A percentile compares a stretch with the other conserved stretches of the same genome.
Evolutionary conservation across 1,284 basidiomycete species (phyloP).

Genomic region (Leccinum griseonigrum): DNA sequence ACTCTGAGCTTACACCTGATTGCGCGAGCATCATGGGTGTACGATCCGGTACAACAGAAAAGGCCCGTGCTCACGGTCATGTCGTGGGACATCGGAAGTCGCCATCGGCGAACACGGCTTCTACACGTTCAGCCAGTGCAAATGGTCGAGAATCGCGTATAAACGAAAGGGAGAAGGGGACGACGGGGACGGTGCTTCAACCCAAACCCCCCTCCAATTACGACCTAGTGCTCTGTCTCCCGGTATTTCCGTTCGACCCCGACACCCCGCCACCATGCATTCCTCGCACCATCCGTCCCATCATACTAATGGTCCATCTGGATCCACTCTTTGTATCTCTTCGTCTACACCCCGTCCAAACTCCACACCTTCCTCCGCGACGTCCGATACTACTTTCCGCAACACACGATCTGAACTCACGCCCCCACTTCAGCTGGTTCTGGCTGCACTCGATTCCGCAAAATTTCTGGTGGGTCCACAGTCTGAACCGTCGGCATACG

Average conservation of each 20-base stretch:
- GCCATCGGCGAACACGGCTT: constrained; percentile 16
- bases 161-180: constrained; percentile 7
- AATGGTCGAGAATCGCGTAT: constrained; percentile 1
- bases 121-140: background rate
- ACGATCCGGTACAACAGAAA: constrained; percentile 25
- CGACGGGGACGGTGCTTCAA: too few species aligned
- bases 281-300: constrained; percentile 23
- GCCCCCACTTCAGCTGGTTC: constrained; percentile 32
- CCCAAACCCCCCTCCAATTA: too few species aligned
- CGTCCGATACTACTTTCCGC: constrained; percentile 54
- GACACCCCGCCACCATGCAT: constrained; percentile 18
- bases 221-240: too few species aligned
- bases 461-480: constrained; percentile 41
- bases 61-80: constrained; percentile 16
- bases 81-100: constrained; percentile 21
- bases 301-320: constrained; percentile 27
- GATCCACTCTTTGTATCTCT: constrained; percentile 34
- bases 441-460: constrained; percentile 35
- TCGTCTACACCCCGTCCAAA: constrained; percentile 40
- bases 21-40: constrained; percentile 22
- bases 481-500: constrained; percentile 38
- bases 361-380: constrained; percentile 48
- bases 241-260: constrained; percentile 19
- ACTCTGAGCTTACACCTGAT: constrained; percentile 64
- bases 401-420: constrained; percentile 51